Percentiles rank a stretch among this genome's conserved stretches.
These are phyloP conservation scores for Lomentospora prolificans DNA, from an alignment of 2,329 filamentous ascomycete species.

Conservation along the genomic window DNA sequence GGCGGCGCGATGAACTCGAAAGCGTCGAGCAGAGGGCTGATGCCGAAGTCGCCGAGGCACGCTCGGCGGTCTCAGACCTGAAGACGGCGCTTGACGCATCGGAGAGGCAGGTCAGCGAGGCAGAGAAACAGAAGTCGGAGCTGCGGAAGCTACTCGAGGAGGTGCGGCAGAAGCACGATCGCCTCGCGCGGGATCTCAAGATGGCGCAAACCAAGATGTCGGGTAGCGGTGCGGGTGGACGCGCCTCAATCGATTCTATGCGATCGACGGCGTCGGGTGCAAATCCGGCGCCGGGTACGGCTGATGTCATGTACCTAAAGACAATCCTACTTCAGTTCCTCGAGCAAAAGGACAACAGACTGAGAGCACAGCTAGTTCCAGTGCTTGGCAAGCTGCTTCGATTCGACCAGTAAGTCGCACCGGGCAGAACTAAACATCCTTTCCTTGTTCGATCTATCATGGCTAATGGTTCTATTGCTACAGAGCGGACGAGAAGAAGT, in stretches of 20 bases:
- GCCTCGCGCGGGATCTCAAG: conserved; percentile 60
- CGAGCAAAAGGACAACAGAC: conserved; percentile 68
- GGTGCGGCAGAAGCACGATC: conserved; percentile 65
- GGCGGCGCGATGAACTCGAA: conserved; percentile 67
- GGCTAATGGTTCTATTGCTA: conserved; percentile 13
- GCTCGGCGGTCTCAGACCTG: conserved; percentile 66
- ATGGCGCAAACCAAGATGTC: conserved; percentile 36
- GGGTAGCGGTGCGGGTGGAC: conserved; percentile 23
- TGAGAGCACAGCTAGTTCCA: conserved; percentile 66
- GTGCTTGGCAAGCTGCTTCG: conserved; percentile 66
- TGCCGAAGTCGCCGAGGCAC: conserved; percentile 67
- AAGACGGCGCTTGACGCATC: conserved; percentile 76
- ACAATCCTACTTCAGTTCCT: conserved; percentile 74
- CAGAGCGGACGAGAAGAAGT: conserved; percentile 19
- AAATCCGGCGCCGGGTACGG: conserved; percentile 16
- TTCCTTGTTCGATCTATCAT: not conserved
- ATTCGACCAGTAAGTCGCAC: conserved; percentile 58
- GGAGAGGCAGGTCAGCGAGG: conserved; percentile 72
- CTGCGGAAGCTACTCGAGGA: conserved; percentile 71
- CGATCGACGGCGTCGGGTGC: conserved; percentile 22
- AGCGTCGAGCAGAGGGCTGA: conserved; percentile 55
- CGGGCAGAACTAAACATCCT: not conserved
- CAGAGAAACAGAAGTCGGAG: conserved; percentile 73
- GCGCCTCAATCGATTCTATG: conserved; percentile 36
- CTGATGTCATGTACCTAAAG: conserved; percentile 61